Conservation (phyloP, 2,329 filamentous ascomycete species). For the Mycosphaerella sp. region DNA sequence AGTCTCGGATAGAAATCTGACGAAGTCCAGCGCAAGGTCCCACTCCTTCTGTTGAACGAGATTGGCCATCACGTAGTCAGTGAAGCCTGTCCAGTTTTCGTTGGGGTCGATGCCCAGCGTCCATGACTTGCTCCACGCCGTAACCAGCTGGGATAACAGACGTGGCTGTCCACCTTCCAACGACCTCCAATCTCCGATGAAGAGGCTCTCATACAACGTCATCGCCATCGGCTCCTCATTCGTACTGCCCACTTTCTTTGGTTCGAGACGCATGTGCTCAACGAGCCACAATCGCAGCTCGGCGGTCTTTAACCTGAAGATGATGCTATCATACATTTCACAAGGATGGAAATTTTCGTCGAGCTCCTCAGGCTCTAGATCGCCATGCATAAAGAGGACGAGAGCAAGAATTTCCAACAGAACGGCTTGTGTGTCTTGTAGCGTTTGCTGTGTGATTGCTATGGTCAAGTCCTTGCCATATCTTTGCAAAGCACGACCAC, state of each 20-base stretch:
- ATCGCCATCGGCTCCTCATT: constrained; percentile 15
- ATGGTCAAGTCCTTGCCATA: constrained; percentile 72
- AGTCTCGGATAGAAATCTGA: constrained; percentile 53
- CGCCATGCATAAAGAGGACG: constrained; percentile 77
- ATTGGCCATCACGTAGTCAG: constrained; percentile 38
- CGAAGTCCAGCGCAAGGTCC: constrained; percentile 54
- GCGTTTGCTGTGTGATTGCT: constrained; percentile 69
- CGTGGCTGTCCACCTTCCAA: constrained; percentile 16
- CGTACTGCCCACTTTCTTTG: constrained; percentile 22
- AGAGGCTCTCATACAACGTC: constrained; percentile 37
- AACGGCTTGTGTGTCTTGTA: constrained; percentile 64
- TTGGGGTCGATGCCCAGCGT: constrained; percentile 36
- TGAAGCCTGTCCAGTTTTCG: constrained; percentile 36
- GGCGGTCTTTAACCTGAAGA: constrained; percentile 64
- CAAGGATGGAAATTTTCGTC: constrained; percentile 56
- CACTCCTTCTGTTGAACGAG: constrained; percentile 40
- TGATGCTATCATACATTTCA: constrained; percentile 60
- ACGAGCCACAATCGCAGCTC: constrained; percentile 68
- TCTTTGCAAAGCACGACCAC: constrained; percentile 53
- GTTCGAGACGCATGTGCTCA: constrained; percentile 40
- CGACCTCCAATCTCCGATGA: constrained; percentile 38
- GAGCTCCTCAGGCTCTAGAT: constrained; percentile 67
- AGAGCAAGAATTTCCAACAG: constrained; percentile 78
- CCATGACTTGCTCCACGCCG: constrained; percentile 45
- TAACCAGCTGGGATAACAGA: constrained; percentile 32